Evolutionary conservation across 2,329 filamentous ascomycete species (phyloP), one percentile per base, ranked within the genome.

Genomic region (Alternaria viburni): DNA sequence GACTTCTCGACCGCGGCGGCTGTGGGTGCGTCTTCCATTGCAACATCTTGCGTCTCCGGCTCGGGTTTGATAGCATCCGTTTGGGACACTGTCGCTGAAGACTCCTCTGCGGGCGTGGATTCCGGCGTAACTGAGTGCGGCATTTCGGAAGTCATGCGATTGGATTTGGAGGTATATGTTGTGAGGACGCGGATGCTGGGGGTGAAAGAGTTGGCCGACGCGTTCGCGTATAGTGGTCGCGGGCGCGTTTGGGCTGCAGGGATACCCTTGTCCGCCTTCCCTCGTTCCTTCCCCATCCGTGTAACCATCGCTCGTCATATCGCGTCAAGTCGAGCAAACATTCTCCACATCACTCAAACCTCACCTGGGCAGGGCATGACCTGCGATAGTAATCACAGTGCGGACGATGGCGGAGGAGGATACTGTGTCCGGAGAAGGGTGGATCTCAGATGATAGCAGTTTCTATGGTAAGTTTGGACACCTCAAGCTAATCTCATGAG

Each of bases 61-160:
- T 76, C 76, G 15, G 71, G 30, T 59, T 79, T 75, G 59, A 73
- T 69, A 23, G 62, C 56, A 30, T 70, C 70, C 13, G 77, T 79
- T 62, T 85, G 83, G n/a, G 83, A 81, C 12, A 81, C 70, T 17
- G 71, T 57, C 17, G 59, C 54, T 5, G 71, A 71, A 3, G 80
- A 70, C 26, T 80, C 81, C 5, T 81, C 80, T 46, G 80, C 77
- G 28, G 79, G 77, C 11, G 77, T 76, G 17, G 75, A 75, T 11
- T 79, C 73, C 19, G 81, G 77, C 3, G 83, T 82, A 28, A 81
- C 62, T 32, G 83, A 81, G 74, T 85, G 83, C 61, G 83, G 83
- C 83, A 85, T 85, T 36, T 57, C 71, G 65, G 54, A 28, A 62
- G 17, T 61, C 32, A 54, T 60, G 7, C 46, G 46, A 25, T 45